Percentiles rank a stretch among this genome's conserved stretches.
These are phyloP conservation scores for Trametes punicea DNA, from an alignment of 768 basidiomycete genomes.

Conservation along the genomic window DNA sequence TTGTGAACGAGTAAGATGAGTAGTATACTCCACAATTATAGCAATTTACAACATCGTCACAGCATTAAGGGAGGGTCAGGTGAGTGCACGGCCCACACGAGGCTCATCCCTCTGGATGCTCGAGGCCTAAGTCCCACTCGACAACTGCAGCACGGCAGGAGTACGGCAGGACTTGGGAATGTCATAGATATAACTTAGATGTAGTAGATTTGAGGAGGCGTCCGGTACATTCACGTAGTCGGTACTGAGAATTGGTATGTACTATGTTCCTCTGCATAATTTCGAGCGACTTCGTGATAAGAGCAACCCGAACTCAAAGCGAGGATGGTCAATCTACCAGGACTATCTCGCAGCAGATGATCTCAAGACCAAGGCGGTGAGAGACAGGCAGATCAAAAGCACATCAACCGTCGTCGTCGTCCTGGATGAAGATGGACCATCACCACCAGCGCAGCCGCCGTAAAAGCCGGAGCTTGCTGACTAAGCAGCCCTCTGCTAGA, in stretches of 20 bases:
- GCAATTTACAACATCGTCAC: not conserved
- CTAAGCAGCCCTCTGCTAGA: constrained; percentile 26
- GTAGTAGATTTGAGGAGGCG: not conserved
- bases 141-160: no score
- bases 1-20: not conserved
- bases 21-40: not conserved
- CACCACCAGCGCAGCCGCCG: not conserved
- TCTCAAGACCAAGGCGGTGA: constrained; percentile 55
- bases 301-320: constrained; percentile 78
- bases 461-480: constrained; percentile 38
- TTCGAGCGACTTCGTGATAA: constrained; percentile 61
- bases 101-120: constrained; percentile 2
- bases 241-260: constrained; percentile 32
- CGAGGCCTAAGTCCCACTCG: no score
- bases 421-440: constrained; percentile 44
- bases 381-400: constrained; percentile 62
- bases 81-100: constrained; percentile 14
- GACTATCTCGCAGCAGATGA: constrained; percentile 61
- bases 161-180: no score
- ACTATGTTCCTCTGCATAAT: constrained; percentile 68
- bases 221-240: constrained; percentile 16
- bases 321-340: constrained; percentile 57
- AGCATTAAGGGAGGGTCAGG: constrained; percentile 6
- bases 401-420: constrained; percentile 77
- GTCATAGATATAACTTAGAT: not conserved